These are phyloP conservation scores for Castanospermum australe DNA, from an alignment of 306 rosid species.

Conservation along the genomic window DNA sequence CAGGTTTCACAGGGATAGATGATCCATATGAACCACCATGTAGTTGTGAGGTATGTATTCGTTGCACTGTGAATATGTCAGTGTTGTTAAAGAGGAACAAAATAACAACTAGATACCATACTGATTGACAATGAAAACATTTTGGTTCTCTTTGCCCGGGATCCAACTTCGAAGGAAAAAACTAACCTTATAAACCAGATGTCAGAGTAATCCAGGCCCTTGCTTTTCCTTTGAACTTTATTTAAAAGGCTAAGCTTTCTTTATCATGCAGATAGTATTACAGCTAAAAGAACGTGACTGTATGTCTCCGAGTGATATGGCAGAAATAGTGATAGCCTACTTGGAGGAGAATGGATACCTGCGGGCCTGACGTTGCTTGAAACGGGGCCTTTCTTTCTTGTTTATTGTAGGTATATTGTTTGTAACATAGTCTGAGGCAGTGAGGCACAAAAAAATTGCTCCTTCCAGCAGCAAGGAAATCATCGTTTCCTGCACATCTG, in stretches of 20 bases:
- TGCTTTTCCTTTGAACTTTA: background rate
- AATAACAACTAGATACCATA: constrained; percentile 1
- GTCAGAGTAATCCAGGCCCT: background rate
- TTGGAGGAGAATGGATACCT: constrained; percentile 74
- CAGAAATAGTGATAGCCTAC: constrained; percentile 61
- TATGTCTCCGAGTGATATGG: constrained; percentile 52
- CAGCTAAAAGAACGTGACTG: constrained; percentile 50
- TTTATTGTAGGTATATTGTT: constrained; percentile 10
- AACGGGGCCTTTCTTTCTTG: constrained; percentile 19
- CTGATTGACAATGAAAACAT: background rate
- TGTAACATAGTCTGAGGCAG: constrained; percentile 20
- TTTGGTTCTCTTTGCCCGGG: background rate
- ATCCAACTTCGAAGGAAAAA: background rate
- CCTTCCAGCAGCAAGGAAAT: constrained; percentile 46
- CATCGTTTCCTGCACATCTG: constrained; percentile 41
- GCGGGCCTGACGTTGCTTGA: constrained; percentile 45
- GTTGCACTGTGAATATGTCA: background rate
- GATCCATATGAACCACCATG: constrained; percentile 86
- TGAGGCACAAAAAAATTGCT: constrained; percentile 20
- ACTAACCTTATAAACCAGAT: background rate
- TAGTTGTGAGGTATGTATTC: constrained; percentile 68
- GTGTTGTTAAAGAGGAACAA: background rate
- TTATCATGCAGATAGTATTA: constrained; percentile 60
- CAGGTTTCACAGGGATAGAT: constrained; percentile 93
- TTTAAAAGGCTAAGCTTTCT: background rate